Base-by-base conservation (phyloP, 768 basidiomycete species). In the Hydnum rufescens region DNA sequence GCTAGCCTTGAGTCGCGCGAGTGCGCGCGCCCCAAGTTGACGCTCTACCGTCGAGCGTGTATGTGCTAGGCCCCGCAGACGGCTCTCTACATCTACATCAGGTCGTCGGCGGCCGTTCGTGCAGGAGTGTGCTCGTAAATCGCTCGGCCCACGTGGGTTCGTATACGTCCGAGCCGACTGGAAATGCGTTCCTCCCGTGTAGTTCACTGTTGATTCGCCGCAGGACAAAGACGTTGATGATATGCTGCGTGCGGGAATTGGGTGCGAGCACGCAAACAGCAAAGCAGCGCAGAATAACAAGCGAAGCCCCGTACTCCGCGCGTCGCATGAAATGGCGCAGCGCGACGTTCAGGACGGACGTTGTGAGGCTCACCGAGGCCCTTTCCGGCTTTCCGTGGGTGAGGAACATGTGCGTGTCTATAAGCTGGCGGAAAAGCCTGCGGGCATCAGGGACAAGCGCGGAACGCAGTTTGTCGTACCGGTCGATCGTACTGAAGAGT, bases 281-380 rank as follows among this genome's bases (percentile, higher is more conserved):
- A 36, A 56, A 54, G 4, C 25, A 42, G 23, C 53, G 54, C 1
- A 56, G 46, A 6, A 49, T 19, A 48, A 58, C 28, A 58, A 60
- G 23, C 56, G 60, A n/a, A 32, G 60, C 50, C 51, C 59, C 29
- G 53, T 59, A 32, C 54, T 60, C 43, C 54, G 57, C 28, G 32
- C 29, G 34, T 19, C 44, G 36, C 25, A 54, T 3, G 54, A 53
- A 51, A 51, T 48, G 18, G 50, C 51, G 29, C 48, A 52, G 18
- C 28, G 52, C 23, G 49, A 52, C 13, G 54, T 51, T 31, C 23
- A 55, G 32, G 23, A 50, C 51, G n/a, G 55, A 23, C 16, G 51
- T 23, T 4, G 25, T 30, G n/a, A 55, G 25, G 13, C n/a, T 36
- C 16, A 29, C 51, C 28, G 54, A 53, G 3, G 6, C 30, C 13